Base-by-base conservation (phyloP, 257 asterid species). In the Vinca minor region DNA sequence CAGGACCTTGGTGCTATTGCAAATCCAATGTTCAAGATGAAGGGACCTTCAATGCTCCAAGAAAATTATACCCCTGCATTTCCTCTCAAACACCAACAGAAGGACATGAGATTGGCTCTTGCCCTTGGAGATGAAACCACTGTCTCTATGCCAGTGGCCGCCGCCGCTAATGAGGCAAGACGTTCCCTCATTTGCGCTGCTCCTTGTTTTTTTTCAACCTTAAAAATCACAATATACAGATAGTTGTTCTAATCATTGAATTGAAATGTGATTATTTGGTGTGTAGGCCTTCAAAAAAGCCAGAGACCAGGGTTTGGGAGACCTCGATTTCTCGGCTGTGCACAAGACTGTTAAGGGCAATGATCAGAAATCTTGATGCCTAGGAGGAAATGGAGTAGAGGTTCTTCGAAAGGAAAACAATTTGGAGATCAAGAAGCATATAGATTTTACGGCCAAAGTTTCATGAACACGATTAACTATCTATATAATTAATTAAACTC, bases 1-100 rank as follows among this genome's bases (percentile, higher is more conserved):
- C 81, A 91, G 98, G 98, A 92, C 68, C 95, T 92, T 68, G 98
- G 83, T 35, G 96, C 95, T 18, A 85, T 92, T 34, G 96, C 96
- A 12, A 92, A 88, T 64, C 95, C 96, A 36, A 88, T 92, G 98
- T 92, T 92, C 82, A 87, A 85, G 77, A 71, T 87, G 82, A 92
- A 91, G 82, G 98, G 98, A 41, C 95, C 95, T 1, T 64, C 95
- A 20, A 91, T 91, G 98, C 82, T 83, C 62, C 73, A 84, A 63
- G 71, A 80, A 20, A 84, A 71, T 56, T 92, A 86, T 53, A 70
- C 91, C 48, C 95, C 98, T 18, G 98, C 98, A 5, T 92, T 92
- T 76, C 98, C 98, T 66, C 73, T 92, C 68, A 92, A 92, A 76
- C 98, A 92, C 72, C 98, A 92, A 74, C 98, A 92, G 80, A 92